A percentile compares a stretch with the other conserved stretches of the same genome.
Conservation (phyloP, 164 flowering plant species). For the Vitis cinerea region DNA sequence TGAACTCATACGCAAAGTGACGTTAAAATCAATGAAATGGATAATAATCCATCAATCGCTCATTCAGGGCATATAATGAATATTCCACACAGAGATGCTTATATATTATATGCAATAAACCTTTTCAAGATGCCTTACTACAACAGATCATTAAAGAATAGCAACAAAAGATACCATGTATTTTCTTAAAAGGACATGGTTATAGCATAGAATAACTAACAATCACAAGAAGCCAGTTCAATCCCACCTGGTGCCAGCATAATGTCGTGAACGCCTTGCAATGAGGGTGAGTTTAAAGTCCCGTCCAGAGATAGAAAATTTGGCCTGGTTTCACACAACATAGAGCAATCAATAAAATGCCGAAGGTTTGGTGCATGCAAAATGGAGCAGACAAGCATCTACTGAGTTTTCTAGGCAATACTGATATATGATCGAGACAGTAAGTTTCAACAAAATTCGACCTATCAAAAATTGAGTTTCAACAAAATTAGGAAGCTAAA, state of each 20-base stretch:
- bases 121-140: not conserved
- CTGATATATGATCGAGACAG: no score
- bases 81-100: not conserved
- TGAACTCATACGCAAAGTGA: not conserved
- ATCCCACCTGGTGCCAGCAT: constrained; percentile 95
- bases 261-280: constrained; percentile 97
- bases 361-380: not conserved
- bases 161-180: not conserved
- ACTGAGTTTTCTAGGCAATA: not conserved
- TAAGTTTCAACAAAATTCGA: no score
- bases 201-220: no score
- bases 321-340: constrained; percentile 47
- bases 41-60: not conserved
- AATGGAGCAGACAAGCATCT: not conserved
- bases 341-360: constrained; percentile 12
- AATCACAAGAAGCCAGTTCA: not conserved
- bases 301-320: constrained; percentile 63
- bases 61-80: not conserved
- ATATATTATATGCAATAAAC: no score
- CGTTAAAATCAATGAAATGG: not conserved
- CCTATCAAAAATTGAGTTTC: no score
- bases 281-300: constrained; percentile 83
- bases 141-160: not conserved
- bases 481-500: no score
- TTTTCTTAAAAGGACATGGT: not conserved